Evolutionary conservation across 208 protist genomes (phyloP), one percentile per base, ranked within the genome.

Genomic region (Tritrichomonas musculus): DNA sequence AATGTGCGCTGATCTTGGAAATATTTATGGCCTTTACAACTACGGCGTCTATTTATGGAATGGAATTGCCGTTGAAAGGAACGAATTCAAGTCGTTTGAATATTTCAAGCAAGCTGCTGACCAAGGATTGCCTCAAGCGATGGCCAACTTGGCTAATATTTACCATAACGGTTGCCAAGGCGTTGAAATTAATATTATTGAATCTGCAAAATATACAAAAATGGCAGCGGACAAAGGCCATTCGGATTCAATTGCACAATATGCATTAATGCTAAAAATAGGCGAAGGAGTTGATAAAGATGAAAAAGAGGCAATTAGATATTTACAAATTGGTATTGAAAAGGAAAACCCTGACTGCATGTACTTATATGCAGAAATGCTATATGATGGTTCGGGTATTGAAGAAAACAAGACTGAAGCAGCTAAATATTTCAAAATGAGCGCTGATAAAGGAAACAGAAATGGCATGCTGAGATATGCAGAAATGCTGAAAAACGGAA

Each of bases 221-320:
- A 92, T 64, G 77, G 77, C 77, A 36, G 77, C 77, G 1, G 77
- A 92, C 13, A 50, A 92, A 36, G 77, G 77, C 25, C 47, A 92
- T 22, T 57, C 44, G 8, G n/a, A 64, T 27, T 50, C 77, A 57
- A 13, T 64, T 0, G 55, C n/a, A 33, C n/a, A 92, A 5, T 11
- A 53, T 0, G 73, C n/a, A 1, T n/a, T 50, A 36, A 82, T 82
- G 73, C 30, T 33, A 20, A 9, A 36, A 44, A 82, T 53, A 50
- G 73, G 73, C 2, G n/a, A 20, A 30, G 77, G 41, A n/a, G 5
- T 64, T 8, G 47, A 92, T 5, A 92, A 64, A 36, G 77, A 92
- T 36, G 5, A 25, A 30, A 39, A n/a, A 5, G 33, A 30, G 25
- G 77, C 77, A 3, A 44, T 44, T 20, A n/a, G 27, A 30, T 92